phyloP scores from a whole-genome alignment of 2,329 filamentous ascomycete genomes.

The Neurospora crassa region DNA sequence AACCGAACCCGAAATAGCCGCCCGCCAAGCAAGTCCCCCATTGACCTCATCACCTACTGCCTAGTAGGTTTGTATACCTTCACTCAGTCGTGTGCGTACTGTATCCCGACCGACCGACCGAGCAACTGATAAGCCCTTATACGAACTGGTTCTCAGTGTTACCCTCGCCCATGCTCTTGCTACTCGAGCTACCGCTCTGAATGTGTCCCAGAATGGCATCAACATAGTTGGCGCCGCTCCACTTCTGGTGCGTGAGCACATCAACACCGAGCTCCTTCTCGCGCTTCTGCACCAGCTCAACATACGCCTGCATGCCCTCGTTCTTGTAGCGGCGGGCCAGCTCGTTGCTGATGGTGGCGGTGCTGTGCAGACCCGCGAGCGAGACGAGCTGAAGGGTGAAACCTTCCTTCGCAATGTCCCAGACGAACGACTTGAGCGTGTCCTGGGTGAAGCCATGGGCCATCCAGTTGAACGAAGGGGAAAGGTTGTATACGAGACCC shows the following conservation, averaged over 20 bases:
- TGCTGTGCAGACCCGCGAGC: slow-evolving; percentile 57
- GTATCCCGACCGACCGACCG: not conserved
- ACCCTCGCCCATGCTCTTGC: slow-evolving; percentile 88
- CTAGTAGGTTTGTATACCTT: not conserved
- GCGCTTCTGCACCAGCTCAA: slow-evolving; percentile 78
- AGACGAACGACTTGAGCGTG: slow-evolving; percentile 83
- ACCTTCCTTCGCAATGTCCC: slow-evolving; percentile 88
- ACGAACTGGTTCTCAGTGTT: slow-evolving; percentile 71
- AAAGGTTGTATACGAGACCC: slow-evolving; percentile 92
- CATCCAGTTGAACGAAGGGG: slow-evolving; percentile 98
- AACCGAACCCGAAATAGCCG: not conserved
- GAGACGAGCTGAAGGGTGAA: slow-evolving; percentile 62
- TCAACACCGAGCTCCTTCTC: slow-evolving; percentile 90
- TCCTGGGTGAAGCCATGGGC: slow-evolving; percentile 80
- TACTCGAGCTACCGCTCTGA: slow-evolving; percentile 81
- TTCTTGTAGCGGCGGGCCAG: slow-evolving; percentile 74
- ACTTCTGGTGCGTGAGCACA: slow-evolving; percentile 91
- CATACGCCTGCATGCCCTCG: slow-evolving; percentile 94
- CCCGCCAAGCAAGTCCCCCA: not conserved
- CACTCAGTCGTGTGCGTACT: not conserved
- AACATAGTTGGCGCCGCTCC: slow-evolving; percentile 61
- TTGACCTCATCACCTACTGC: not conserved
- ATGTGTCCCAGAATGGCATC: slow-evolving; percentile 86
- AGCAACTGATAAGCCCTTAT: not conserved
- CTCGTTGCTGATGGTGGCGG: slow-evolving; percentile 57